phyloP scores from a whole-genome alignment of 192 early-diverging fungal species.

The Podila verticillata region DNA sequence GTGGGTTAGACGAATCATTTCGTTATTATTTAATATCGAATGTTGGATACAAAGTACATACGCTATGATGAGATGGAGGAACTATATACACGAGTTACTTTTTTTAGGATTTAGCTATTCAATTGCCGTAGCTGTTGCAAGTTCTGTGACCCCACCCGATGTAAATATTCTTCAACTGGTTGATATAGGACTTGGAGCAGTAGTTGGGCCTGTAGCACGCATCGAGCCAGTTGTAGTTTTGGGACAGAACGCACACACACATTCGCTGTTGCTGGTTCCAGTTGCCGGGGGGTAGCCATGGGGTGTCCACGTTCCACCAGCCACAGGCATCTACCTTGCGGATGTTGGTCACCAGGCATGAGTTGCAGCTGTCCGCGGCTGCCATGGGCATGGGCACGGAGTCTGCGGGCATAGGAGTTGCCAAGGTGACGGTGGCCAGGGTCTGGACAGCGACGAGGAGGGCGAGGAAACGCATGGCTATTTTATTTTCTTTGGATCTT shows the following conservation, averaged over 20 bases:
- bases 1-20: no score
- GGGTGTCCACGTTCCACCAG: neutral
- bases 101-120: neutral
- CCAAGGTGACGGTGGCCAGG: neutral
- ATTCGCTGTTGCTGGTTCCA: neutral
- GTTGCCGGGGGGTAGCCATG: neutral
- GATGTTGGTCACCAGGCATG: neutral
- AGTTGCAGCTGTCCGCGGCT: neutral
- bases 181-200: neutral
- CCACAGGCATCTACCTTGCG: neutral
- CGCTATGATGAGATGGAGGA: neutral
- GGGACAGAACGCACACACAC: neutral
- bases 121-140: neutral
- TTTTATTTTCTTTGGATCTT: neutral
- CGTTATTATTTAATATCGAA: no score
- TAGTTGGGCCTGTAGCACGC: neutral
- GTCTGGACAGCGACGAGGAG: constrained; percentile 9
- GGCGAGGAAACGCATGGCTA: constrained; percentile 24
- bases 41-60: no score
- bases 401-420: neutral
- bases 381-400: neutral
- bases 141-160: neutral
- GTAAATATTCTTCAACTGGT: neutral
- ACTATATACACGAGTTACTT: neutral
- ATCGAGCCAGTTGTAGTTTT: neutral